Conservation (phyloP, 164 flowering plant genomes). For the Magnolia kwangsiensis region DNA sequence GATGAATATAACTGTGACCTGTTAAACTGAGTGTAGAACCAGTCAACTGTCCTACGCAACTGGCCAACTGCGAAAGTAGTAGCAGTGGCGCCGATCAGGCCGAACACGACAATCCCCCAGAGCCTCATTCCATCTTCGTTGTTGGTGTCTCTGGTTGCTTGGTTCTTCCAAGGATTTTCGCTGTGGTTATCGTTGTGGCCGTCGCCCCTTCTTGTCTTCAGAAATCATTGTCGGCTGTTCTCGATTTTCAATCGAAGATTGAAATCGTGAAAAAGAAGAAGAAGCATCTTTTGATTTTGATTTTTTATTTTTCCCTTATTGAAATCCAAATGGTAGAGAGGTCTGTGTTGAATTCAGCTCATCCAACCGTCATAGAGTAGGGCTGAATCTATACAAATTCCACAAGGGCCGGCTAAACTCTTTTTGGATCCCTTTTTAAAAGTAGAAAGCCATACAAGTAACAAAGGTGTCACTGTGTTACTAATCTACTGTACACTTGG, state of each 20-base stretch:
- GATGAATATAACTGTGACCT: too few species aligned
- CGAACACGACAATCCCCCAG: slow-evolving; percentile 64
- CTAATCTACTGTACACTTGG: too few species aligned
- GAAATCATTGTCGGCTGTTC: background rate
- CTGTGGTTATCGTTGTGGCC: background rate
- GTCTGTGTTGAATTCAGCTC: background rate
- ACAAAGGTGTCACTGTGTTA: too few species aligned
- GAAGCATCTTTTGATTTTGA: background rate
- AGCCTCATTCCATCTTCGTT: slow-evolving; percentile 34
- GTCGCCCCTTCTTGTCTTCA: background rate
- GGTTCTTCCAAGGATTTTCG: background rate
- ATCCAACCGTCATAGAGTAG: background rate
- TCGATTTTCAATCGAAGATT: background rate
- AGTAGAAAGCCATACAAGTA: too few species aligned
- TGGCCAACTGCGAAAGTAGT: slow-evolving; percentile 74
- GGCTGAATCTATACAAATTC: background rate
- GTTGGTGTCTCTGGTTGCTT: background rate
- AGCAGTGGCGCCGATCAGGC: slow-evolving; percentile 71
- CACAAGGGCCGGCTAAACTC: too few species aligned
- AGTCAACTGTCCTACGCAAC: too few species aligned
- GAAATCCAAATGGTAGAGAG: background rate
- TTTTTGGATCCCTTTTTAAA: too few species aligned
- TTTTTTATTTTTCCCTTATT: background rate
- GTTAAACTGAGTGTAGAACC: too few species aligned
- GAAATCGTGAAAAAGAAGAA: background rate